These are phyloP conservation scores for Pholiota molesta DNA, from an alignment of 768 basidiomycete genomes.

Conservation along the genomic window DNA sequence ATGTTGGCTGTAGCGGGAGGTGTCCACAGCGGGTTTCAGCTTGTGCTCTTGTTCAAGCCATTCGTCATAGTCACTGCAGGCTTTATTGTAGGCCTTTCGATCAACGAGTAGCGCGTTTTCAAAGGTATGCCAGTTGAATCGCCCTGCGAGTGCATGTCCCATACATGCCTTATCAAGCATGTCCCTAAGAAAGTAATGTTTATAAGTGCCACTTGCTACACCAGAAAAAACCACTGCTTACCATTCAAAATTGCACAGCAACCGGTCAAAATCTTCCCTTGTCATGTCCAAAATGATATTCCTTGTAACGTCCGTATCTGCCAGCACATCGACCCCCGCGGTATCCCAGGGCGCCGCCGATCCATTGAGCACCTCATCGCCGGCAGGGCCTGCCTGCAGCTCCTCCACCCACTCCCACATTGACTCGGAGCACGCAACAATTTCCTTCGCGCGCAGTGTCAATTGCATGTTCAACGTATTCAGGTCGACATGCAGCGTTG, in stretches of 20 bases:
- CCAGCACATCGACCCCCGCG: conserved; percentile 1
- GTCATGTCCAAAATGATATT: conserved; percentile 50
- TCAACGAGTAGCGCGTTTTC: conserved; percentile 45
- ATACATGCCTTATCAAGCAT: conserved; percentile 64
- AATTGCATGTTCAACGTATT: conserved; percentile 66
- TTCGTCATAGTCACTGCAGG: conserved; percentile 60
- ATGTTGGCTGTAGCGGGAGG: not conserved
- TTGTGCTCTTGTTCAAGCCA: conserved; percentile 42
- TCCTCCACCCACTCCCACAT: conserved; percentile 81
- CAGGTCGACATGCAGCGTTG: conserved; percentile 56
- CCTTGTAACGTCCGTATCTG: conserved; percentile 32
- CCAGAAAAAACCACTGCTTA: conserved; percentile 36
- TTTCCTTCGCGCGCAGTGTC: conserved; percentile 59
- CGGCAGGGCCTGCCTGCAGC: conserved; percentile 38
- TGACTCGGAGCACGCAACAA: conserved; percentile 70
- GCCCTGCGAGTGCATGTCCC: conserved; percentile 45
- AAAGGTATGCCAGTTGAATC: conserved; percentile 51
- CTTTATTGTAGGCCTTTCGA: conserved; percentile 57
- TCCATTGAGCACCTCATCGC: conserved; percentile 13
- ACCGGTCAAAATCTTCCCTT: conserved; percentile 62
- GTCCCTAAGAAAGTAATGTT: conserved; percentile 44
- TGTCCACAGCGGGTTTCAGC: conserved; percentile 5
- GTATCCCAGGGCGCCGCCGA: conserved; percentile 10
- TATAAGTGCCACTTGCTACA: not conserved
- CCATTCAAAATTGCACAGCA: conserved; percentile 63